Evolutionary conservation across 2,329 filamentous ascomycete species (phyloP).

Genomic region (Xylariaceae sp.): DNA sequence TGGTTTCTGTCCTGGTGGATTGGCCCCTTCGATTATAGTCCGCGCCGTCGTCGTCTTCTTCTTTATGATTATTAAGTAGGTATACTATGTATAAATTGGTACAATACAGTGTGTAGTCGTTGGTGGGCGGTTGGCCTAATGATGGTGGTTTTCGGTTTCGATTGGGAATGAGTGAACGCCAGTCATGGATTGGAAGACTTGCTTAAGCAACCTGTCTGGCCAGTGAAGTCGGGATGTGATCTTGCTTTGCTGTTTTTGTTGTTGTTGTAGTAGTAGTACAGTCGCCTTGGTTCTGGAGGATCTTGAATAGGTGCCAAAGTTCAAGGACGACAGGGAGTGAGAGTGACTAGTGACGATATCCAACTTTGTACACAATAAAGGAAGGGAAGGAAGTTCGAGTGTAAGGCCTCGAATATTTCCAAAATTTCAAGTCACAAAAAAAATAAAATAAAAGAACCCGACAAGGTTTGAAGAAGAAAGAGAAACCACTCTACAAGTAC

Average conservation of each 20-base stretch:
- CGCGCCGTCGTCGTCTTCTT: constrained; percentile 12
- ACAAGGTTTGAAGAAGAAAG: constrained; percentile 30
- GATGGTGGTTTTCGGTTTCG: constrained; percentile 32
- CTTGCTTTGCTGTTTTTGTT: too few species aligned
- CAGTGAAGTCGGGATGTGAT: constrained; percentile 24
- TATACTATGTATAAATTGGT: constrained; percentile 21
- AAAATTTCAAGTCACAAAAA: constrained; percentile 31
- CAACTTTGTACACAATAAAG: constrained; percentile 27
- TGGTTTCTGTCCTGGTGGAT: constrained; percentile 9
- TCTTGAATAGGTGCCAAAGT: too few species aligned
- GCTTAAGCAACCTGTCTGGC: constrained; percentile 25
- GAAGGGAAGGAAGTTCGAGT: constrained; percentile 32
- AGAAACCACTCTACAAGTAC: constrained; percentile 28
- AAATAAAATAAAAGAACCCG: constrained; percentile 33
- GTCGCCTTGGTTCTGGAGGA: too few species aligned
- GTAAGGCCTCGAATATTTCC: constrained; percentile 26
- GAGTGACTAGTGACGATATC: constrained; percentile 17
- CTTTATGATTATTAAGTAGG: constrained; percentile 32
- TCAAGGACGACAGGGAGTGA: constrained; percentile 14
- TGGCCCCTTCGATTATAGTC: constrained; percentile 11
- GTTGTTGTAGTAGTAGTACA: too few species aligned
- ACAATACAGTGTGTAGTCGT: constrained; percentile 29
- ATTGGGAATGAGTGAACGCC: constrained; percentile 31
- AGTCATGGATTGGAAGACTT: constrained; percentile 20
- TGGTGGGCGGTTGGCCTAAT: constrained; percentile 30